phyloP scores from a whole-genome alignment of 768 basidiomycete species.

The Chlorophyllum brunneum region DNA sequence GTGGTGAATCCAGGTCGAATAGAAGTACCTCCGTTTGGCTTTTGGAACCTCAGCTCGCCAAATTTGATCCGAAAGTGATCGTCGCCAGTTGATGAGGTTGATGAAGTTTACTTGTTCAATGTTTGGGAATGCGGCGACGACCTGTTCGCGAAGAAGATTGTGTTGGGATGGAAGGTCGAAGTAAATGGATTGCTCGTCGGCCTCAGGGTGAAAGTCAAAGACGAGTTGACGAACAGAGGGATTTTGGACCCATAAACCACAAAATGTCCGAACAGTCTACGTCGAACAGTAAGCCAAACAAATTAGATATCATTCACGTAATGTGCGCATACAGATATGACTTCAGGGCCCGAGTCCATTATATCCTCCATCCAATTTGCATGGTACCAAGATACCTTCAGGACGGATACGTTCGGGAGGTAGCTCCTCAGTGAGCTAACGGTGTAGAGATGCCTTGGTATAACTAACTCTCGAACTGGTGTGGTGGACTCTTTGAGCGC shows the following conservation, averaged over 20 bases:
- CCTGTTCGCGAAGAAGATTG: not conserved
- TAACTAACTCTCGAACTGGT: not conserved
- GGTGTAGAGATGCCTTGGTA: constrained; percentile 3
- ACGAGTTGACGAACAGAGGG: not conserved
- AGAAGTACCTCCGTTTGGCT: not conserved
- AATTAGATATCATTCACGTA: not conserved
- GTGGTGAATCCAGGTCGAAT: not conserved
- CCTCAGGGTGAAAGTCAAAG: not conserved
- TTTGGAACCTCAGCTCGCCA: constrained; percentile 4
- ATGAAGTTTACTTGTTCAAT: constrained; percentile 9
- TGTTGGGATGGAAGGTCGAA: constrained; percentile 1
- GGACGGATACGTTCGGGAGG: not conserved
- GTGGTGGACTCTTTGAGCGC: not conserved
- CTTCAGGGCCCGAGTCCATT: not conserved
- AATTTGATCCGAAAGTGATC: not conserved
- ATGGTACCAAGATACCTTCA: constrained; percentile 11
- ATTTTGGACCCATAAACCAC: not conserved
- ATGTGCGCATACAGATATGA: not conserved
- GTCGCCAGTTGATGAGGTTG: constrained; percentile 2
- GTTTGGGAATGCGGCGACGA: not conserved
- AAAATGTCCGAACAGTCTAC: not conserved
- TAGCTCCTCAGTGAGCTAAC: not conserved
- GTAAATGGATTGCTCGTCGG: not conserved
- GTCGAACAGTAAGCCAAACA: not conserved
- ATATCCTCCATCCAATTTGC: constrained; percentile 1